Evolutionary conservation across 2,329 filamentous ascomycete species (phyloP).

Genomic region (Monosporascus sp.): DNA sequence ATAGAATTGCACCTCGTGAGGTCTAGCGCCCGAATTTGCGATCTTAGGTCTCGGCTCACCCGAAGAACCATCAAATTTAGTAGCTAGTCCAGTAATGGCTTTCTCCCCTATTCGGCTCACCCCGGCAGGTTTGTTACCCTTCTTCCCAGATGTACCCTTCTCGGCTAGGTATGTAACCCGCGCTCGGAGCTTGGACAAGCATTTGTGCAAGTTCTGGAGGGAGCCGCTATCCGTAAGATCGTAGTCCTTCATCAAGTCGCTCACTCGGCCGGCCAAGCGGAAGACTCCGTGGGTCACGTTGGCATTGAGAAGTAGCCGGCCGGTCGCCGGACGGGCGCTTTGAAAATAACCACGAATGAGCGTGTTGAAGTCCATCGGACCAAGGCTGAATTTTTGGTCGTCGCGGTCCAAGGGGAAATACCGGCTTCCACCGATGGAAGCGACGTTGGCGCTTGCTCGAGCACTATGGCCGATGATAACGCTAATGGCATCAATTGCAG

Average conservation of each 20-base stretch:
- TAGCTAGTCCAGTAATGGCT: constrained; percentile 21
- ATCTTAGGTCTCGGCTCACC: constrained; percentile 23
- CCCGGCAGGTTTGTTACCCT: constrained; percentile 7
- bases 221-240: not conserved
- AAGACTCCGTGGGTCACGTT: constrained; percentile 53
- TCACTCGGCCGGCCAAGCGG: constrained; percentile 31
- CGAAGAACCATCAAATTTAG: constrained; percentile 21
- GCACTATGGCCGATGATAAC: constrained; percentile 43
- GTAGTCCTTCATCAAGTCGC: constrained; percentile 25
- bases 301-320: constrained; percentile 47
- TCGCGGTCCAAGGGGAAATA: constrained; percentile 39
- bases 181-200: constrained; percentile 14
- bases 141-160: constrained; percentile 8
- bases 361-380: constrained; percentile 25
- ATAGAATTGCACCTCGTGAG: constrained; percentile 27
- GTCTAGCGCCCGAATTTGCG: constrained; percentile 17
- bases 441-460: constrained; percentile 29
- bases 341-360: constrained; percentile 51
- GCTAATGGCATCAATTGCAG: constrained; percentile 45
- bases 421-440: constrained; percentile 40
- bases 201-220: constrained; percentile 4
- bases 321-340: constrained; percentile 48
- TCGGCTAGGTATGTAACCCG: constrained; percentile 11
- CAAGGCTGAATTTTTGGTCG: constrained; percentile 22
- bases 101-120: constrained; percentile 13